These are phyloP conservation scores for Hypoxylon rickii DNA, from an alignment of 495 filamentous ascomycete genomes.

Conservation along the genomic window DNA sequence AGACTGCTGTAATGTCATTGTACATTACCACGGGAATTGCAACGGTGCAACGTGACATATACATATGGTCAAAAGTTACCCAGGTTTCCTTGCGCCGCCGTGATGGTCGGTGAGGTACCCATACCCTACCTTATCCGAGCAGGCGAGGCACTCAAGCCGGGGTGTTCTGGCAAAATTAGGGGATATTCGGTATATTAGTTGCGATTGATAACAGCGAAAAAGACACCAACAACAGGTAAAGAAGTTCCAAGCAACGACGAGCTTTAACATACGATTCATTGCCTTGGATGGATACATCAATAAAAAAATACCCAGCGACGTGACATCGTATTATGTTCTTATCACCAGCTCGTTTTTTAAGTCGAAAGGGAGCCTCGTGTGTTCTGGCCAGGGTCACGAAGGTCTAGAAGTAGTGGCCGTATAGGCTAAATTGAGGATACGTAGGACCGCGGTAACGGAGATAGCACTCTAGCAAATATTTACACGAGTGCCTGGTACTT, in stretches of 20 bases:
- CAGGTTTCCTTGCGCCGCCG: too few species aligned
- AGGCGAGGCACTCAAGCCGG: too few species aligned
- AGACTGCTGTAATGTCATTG: too few species aligned
- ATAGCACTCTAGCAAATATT: constrained; percentile 9
- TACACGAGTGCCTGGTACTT: constrained; percentile 10
- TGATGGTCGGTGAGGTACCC: too few species aligned
- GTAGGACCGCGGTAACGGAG: constrained; percentile 8
- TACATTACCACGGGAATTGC: too few species aligned
- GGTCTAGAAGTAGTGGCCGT: constrained; percentile 21
- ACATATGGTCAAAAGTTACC: too few species aligned
- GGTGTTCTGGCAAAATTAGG: too few species aligned
- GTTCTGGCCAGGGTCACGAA: constrained; percentile 9
- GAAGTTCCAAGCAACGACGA: background rate
- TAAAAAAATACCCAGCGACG: background rate
- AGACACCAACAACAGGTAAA: background rate
- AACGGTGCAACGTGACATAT: too few species aligned
- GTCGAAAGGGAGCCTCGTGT: constrained; percentile 10
- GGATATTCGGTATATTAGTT: too few species aligned
- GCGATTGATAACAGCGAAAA: too few species aligned
- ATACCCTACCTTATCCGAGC: too few species aligned
- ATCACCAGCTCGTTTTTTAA: constrained; percentile 5
- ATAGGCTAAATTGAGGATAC: constrained; percentile 29
- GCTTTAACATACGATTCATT: background rate
- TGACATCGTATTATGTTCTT: constrained; percentile 1
- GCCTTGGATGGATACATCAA: too few species aligned